phyloP scores from a whole-genome alignment of 1,139 yeast species.

The Debaryomycetaceae sp. region DNA sequence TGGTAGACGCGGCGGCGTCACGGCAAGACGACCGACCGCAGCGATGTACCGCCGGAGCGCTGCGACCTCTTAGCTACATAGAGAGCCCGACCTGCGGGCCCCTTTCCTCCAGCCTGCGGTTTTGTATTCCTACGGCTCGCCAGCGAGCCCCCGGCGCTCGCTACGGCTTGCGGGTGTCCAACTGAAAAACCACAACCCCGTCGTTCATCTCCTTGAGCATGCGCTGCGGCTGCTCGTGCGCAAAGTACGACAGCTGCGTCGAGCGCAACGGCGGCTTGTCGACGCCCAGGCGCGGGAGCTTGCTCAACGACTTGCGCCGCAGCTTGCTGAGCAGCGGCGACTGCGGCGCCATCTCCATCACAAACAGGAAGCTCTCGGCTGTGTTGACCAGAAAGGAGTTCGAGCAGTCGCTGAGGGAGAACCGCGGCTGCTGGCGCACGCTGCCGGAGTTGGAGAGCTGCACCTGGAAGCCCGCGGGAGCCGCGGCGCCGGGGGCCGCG shows the following conservation, averaged over 20 bases:
- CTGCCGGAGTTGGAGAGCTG: conserved; percentile 7
- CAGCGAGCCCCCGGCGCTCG: too few species aligned
- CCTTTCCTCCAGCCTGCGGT: too few species aligned
- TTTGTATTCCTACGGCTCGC: too few species aligned
- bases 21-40: too few species aligned
- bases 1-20: too few species aligned
- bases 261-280: conserved; percentile 13
- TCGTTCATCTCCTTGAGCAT: conserved; percentile 30
- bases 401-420: conserved; percentile 27
- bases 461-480: conserved; percentile 8
- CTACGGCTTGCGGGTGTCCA: conserved; percentile 13
- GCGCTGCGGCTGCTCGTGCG: conserved; percentile 13
- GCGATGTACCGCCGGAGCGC: too few species aligned
- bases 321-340: conserved; percentile 12
- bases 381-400: conserved; percentile 18
- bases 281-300: conserved; percentile 8
- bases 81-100: too few species aligned
- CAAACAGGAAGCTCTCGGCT: conserved; percentile 15
- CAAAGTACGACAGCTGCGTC: conserved; percentile 10
- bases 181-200: conserved; percentile 36
- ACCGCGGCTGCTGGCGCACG: conserved; percentile 11
- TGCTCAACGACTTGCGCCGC: conserved; percentile 16
- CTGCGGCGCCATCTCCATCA: conserved; percentile 15
- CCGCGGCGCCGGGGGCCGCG: conserved; percentile 6
- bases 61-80: too few species aligned